Evolutionary conservation across 176 grass and related monocot genomes (phyloP).

Genomic region (Eleusine indica): DNA sequence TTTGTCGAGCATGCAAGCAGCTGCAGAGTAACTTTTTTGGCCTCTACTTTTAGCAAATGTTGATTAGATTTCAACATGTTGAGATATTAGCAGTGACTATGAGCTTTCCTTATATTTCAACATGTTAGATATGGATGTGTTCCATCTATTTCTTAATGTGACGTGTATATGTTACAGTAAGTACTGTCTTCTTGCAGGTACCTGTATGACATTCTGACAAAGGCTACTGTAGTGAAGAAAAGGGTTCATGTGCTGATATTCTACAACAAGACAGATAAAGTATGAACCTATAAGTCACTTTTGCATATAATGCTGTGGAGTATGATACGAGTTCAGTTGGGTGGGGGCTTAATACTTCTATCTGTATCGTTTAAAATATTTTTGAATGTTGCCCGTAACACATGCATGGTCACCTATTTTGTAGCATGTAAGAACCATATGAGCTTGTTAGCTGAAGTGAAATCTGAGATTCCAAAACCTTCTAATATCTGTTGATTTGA

Average conservation of each 20-base stretch:
- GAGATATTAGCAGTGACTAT: not conserved
- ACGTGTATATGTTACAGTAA: not conserved
- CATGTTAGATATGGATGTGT: not conserved
- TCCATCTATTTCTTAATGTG: not conserved
- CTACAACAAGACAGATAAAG: constrained; percentile 97
- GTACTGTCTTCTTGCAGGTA: constrained; percentile 54
- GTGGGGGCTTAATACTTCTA: not conserved
- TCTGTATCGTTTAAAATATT: not conserved
- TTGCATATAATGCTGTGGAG: constrained; percentile 9
- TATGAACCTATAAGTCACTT: constrained; percentile 4
- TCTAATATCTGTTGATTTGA: not conserved
- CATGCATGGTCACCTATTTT: not conserved
- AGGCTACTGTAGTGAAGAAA: constrained; percentile 77
- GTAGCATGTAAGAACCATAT: not conserved
- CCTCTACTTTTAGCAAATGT: constrained; percentile 5
- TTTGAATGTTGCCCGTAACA: not conserved
- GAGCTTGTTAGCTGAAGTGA: not conserved
- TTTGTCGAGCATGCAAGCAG: constrained; percentile 76
- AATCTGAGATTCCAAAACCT: not conserved
- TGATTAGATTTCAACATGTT: not conserved
- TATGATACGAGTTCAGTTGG: not conserved
- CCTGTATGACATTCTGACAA: constrained; percentile 92
- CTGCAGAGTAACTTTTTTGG: constrained; percentile 72
- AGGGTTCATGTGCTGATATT: constrained; percentile 79
- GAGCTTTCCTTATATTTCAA: not conserved